Percentiles rank a stretch among this genome's conserved stretches.
Conservation (phyloP, 1,139 yeast genomes). For the Candida buenavistaensis region DNA sequence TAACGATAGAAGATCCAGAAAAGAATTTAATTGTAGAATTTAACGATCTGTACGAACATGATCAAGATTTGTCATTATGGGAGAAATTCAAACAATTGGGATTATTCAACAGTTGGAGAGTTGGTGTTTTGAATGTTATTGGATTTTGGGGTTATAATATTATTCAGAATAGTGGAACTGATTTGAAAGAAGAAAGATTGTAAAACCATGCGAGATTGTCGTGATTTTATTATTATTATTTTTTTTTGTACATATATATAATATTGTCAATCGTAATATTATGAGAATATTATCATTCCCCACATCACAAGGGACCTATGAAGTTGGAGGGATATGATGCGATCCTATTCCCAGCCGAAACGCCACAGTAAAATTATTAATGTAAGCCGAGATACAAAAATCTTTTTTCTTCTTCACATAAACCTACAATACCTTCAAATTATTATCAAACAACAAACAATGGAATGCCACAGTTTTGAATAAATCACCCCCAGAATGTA, state of each 20-base stretch:
- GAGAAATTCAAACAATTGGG: constrained; percentile 29
- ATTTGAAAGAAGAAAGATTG: constrained; percentile 42
- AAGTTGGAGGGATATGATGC: too few species aligned
- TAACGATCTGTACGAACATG: constrained; percentile 17
- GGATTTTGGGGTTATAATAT: constrained; percentile 85
- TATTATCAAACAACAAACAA: background rate
- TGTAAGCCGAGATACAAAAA: too few species aligned
- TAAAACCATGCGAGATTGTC: too few species aligned
- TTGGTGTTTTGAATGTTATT: constrained; percentile 73
- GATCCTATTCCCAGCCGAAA: too few species aligned
- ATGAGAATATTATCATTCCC: too few species aligned
- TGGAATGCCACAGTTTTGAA: background rate
- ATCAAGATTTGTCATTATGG: constrained; percentile 16
- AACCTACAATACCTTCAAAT: too few species aligned
- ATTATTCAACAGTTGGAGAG: constrained; percentile 89
- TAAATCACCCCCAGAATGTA: background rate
- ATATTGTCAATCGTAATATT: too few species aligned
- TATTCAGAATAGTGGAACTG: constrained; percentile 51
- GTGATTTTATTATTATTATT: too few species aligned
- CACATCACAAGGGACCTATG: too few species aligned
- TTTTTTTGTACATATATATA: too few species aligned
- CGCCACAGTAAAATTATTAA: too few species aligned
- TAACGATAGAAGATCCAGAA: constrained; percentile 40
- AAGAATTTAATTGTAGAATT: constrained; percentile 53
- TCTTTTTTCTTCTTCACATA: too few species aligned